Evolutionary conservation across 2,329 filamentous ascomycete genomes (phyloP).

Genomic region (Sporothrix luriei): DNA sequence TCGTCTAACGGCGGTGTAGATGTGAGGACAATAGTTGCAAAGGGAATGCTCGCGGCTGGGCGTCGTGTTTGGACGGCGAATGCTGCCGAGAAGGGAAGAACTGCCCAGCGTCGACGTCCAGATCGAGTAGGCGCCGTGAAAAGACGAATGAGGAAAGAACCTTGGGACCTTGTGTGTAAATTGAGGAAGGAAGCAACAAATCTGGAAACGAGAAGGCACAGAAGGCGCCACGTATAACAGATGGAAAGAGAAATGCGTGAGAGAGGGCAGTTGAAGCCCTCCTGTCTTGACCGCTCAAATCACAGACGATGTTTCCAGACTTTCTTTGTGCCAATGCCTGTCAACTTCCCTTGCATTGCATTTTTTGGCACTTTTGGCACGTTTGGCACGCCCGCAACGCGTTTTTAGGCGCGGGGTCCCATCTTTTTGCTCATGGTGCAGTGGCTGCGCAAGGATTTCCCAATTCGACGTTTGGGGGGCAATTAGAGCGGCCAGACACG

Average conservation of each 20-base stretch:
- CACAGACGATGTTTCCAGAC: too few relatives aligned
- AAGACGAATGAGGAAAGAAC: background rate
- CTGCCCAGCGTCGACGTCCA: background rate
- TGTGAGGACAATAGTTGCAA: background rate
- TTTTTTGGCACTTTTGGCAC: background rate
- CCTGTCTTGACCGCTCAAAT: background rate
- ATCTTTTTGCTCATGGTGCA: slow-evolving; percentile 24
- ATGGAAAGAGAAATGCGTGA: too few relatives aligned
- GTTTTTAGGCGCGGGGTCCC: slow-evolving; percentile 32
- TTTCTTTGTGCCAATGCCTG: background rate
- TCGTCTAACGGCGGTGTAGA: background rate
- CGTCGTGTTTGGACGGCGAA: background rate
- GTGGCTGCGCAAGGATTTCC: background rate
- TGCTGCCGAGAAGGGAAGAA: background rate
- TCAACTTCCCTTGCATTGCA: slow-evolving; percentile 7
- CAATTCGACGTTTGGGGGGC: slow-evolving; percentile 24
- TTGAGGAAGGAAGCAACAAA: background rate
- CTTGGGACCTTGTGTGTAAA: background rate
- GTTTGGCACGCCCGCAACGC: slow-evolving; percentile 16
- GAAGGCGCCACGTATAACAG: background rate
- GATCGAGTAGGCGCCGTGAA: background rate
- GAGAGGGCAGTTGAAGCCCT: background rate
- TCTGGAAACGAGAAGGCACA: background rate
- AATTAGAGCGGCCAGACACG: slow-evolving; percentile 32
- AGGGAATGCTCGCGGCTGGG: background rate